Conservation (phyloP, 495 filamentous ascomycete species). For the Penicillium antarcticum region DNA sequence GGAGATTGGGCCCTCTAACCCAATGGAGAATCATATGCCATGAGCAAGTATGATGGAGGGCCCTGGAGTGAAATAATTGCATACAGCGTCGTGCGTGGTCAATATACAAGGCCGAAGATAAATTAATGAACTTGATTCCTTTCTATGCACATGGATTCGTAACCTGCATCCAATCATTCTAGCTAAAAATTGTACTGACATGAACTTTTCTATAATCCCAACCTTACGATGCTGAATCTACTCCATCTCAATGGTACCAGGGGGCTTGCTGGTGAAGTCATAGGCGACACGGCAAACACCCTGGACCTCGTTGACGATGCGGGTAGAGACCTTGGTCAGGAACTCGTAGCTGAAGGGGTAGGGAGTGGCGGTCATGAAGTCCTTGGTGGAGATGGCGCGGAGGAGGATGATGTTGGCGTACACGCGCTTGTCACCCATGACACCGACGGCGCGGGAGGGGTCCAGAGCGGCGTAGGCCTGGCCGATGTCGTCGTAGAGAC, state of each 20-base stretch:
- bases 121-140: neutral
- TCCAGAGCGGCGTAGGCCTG: slow-evolving; percentile 80
- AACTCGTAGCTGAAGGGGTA: slow-evolving; percentile 67
- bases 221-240: slow-evolving; percentile 28
- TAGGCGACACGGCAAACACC: slow-evolving; percentile 64
- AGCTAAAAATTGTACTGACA: slow-evolving; percentile 1
- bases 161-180: slow-evolving; percentile 2
- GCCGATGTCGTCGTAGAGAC: slow-evolving; percentile 70
- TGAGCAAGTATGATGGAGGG: no score
- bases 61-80: no score
- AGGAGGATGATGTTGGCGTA: slow-evolving; percentile 57
- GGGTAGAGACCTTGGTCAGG: slow-evolving; percentile 60
- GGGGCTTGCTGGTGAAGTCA: slow-evolving; percentile 75
- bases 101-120: neutral
- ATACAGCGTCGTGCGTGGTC: no score
- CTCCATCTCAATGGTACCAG: slow-evolving; percentile 75
- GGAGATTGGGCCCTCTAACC: neutral
- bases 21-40: no score
- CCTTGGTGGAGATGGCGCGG: slow-evolving; percentile 70
- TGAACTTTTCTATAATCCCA: slow-evolving; percentile 1
- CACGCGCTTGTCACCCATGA: slow-evolving; percentile 75
- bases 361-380: slow-evolving; percentile 81
- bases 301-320: slow-evolving; percentile 84
- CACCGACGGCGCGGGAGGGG: slow-evolving; percentile 64
- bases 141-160: slow-evolving; percentile 4